phyloP scores from a whole-genome alignment of 2,329 filamentous ascomycete species.

The Trichoderma polysporum region DNA sequence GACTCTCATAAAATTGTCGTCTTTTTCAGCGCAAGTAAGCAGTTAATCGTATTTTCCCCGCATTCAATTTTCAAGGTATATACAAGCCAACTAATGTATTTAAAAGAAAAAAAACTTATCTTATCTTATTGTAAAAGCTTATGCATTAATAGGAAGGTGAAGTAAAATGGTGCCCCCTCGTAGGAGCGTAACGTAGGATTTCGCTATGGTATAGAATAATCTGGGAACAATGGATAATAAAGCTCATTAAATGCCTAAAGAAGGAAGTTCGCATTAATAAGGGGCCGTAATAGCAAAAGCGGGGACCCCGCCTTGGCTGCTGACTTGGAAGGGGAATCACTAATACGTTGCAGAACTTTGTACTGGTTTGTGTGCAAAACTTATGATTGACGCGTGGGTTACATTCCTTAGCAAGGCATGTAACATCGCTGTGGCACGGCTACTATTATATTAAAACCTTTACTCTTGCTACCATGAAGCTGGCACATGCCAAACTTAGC shows the following conservation, averaged over 20 bases:
- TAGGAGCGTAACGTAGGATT: slow-evolving; percentile 23
- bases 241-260: neutral
- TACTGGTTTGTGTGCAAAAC: neutral
- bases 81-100: neutral
- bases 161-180: neutral
- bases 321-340: slow-evolving; percentile 1
- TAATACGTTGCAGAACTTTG: slow-evolving; percentile 11
- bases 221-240: neutral
- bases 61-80: neutral
- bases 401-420: slow-evolving; percentile 15
- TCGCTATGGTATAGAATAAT: neutral
- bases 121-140: neutral
- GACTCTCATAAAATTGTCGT: no score
- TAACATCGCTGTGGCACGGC: neutral
- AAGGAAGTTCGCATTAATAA: slow-evolving; percentile 1
- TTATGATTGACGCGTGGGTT: slow-evolving; percentile 1
- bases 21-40: no score
- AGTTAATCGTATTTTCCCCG: no score
- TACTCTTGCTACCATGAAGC: neutral
- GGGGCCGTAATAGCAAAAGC: neutral
- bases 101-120: neutral
- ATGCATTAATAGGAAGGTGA: neutral
- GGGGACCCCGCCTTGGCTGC: slow-evolving; percentile 1
- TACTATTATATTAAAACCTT: neutral
- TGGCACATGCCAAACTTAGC: no score